phyloP scores from a whole-genome alignment of 1,284 basidiomycete species.

The Coniferiporia sulphurascens region DNA sequence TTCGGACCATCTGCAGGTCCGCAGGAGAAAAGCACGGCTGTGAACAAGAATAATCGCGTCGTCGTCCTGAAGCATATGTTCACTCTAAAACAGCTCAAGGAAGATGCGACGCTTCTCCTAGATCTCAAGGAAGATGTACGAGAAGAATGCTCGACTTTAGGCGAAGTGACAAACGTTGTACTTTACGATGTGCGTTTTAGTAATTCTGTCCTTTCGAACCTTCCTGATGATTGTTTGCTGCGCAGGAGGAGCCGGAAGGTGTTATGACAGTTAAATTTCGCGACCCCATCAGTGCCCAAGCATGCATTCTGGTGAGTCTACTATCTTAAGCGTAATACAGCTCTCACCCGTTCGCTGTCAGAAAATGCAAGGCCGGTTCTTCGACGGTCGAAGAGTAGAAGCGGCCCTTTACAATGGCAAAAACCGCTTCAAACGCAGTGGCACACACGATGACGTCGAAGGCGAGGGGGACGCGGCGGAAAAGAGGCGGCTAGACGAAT shows the following conservation, averaged over 20 bases:
- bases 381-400: constrained; percentile 79
- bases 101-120: constrained; percentile 82
- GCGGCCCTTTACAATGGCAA: constrained; percentile 79
- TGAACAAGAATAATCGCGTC: constrained; percentile 65
- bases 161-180: constrained; percentile 96
- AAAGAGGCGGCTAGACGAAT: constrained; percentile 80
- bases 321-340: background rate
- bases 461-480: constrained; percentile 69
- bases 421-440: constrained; percentile 77
- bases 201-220: background rate
- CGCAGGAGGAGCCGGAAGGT: constrained; percentile 87
- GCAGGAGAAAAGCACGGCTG: constrained; percentile 41
- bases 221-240: constrained; percentile 9
- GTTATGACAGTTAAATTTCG: constrained; percentile 96
- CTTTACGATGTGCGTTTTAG: constrained; percentile 81
- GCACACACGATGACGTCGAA: constrained; percentile 51
- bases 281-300: constrained; percentile 81
- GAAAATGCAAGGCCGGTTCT: constrained; percentile 97
- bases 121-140: constrained; percentile 96
- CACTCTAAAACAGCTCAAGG: constrained; percentile 78
- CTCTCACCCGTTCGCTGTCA: constrained; percentile 28
- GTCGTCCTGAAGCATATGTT: constrained; percentile 98
- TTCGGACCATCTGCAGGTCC: constrained; percentile 65
- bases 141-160: constrained; percentile 87
- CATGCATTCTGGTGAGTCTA: constrained; percentile 75